Evolutionary conservation across 2,329 filamentous ascomycete species (phyloP), one percentile per base, ranked within the genome.

Genomic region (Aureobasidium subglaciale): DNA sequence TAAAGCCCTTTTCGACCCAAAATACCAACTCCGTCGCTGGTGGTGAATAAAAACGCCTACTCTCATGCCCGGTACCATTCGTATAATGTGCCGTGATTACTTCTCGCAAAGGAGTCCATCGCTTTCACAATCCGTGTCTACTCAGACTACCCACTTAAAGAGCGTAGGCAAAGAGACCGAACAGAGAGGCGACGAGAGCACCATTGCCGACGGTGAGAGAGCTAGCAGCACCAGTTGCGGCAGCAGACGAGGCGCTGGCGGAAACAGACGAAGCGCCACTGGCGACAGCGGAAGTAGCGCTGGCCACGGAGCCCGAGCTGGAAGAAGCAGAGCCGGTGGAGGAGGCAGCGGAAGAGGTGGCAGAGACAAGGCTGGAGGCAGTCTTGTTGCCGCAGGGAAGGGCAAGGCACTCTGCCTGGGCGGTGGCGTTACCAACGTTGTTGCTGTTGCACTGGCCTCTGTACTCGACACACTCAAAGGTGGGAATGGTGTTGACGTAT

Each of bases 401-500:
- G 53, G 71, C 66, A 32, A 70, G 62, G 75, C 84, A 86, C 34
- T 59, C 60, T 32, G 65, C 66, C 61, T 73, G 71, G 53, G 65
- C 66, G 15, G 62, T 63, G 35, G 65, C 59, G 58, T 75, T 68
- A 58, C 68, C 62, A 43, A 70, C 69, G 62, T 72, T 70, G 55
- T 63, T 67, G 37, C 59, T 60, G 58, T 72, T 67, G 63, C 75
- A 78, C 56, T 68, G 59, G 35, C 59, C 62, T 64, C 69, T 80
- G 70, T 75, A 79, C 60, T 70, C 70, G 63, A 76, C 65, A 73
- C 83, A 86, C 68, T 82, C 75, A 68, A 74, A 83, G 69, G 74
- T 81, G 38, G 82, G 82, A 46, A 87, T 71, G 22, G 81, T 82
- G 68, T 80, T 71, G 54, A 69, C 62, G 70, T 84, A 87, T 62